Conservation (phyloP, 1,139 yeast species). For the Yamadazyma oceani region DNA sequence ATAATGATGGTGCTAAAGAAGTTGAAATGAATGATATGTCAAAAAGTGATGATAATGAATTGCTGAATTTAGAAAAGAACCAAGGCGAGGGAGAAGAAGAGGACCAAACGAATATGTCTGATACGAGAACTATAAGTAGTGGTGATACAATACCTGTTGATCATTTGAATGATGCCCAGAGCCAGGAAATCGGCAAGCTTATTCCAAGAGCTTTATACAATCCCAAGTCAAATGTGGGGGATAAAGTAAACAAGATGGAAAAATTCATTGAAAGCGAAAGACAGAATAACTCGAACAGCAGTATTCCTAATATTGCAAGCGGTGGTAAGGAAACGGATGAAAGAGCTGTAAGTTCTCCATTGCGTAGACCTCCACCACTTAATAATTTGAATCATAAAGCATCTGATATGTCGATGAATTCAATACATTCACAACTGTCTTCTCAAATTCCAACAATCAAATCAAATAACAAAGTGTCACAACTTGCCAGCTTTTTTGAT, state of each 20-base stretch:
- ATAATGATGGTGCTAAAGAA: constrained; percentile 19
- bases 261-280: constrained; percentile 17
- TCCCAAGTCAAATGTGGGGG: constrained; percentile 16
- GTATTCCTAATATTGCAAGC: neutral
- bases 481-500: constrained; percentile 68
- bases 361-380: neutral
- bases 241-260: constrained; percentile 30
- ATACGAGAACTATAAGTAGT: neutral
- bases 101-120: neutral
- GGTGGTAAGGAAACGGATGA: neutral
- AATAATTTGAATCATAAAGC: constrained; percentile 13
- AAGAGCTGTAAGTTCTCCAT: neutral
- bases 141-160: constrained; percentile 3
- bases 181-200: constrained; percentile 22
- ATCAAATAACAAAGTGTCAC: constrained; percentile 48
- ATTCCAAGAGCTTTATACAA: constrained; percentile 26
- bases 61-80: neutral
- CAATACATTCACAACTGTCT: constrained; percentile 6
- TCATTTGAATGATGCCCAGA: constrained; percentile 14
- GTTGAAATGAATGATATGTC: constrained; percentile 15
- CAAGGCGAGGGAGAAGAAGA: constrained; percentile 2
- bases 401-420: constrained; percentile 16
- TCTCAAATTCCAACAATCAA: constrained; percentile 3
- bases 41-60: constrained; percentile 3
- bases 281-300: neutral